Percentiles rank a stretch among this genome's conserved stretches.
Conservation (phyloP, 1,284 basidiomycete species). For the Rhodofomes roseus region DNA sequence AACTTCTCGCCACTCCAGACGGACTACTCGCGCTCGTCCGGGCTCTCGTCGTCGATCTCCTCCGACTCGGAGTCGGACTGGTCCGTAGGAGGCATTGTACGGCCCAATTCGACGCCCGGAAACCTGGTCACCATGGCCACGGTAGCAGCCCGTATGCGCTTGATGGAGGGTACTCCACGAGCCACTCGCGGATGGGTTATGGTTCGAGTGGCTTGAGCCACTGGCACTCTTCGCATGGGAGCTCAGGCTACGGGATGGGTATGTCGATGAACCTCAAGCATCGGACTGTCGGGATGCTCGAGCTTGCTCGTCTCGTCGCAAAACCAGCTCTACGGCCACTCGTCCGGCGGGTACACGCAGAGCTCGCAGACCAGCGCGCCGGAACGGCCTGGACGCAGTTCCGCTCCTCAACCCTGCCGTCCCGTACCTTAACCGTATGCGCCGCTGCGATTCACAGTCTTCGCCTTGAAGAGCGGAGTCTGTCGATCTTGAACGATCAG, state of each 20-base stretch:
- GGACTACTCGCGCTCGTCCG: slow-evolving; percentile 22
- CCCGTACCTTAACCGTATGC: too few species aligned
- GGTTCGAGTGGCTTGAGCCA: slow-evolving; percentile 18
- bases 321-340: slow-evolving; percentile 18
- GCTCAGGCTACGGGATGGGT: slow-evolving; percentile 19
- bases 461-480: too few species aligned
- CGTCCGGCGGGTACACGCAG: slow-evolving; percentile 18
- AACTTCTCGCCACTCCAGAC: slow-evolving; percentile 17
- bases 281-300: not conserved
- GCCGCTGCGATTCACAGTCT: too few species aligned
- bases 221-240: slow-evolving; percentile 3
- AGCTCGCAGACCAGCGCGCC: slow-evolving; percentile 15
- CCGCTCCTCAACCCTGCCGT: too few species aligned
- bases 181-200: slow-evolving; percentile 20
- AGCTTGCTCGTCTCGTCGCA: slow-evolving; percentile 18
- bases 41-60: slow-evolving; percentile 35
- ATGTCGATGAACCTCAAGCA: slow-evolving; percentile 18
- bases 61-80: slow-evolving; percentile 33
- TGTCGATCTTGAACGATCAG: too few species aligned
- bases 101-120: slow-evolving; percentile 46
- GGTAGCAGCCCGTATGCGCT: slow-evolving; percentile 22
- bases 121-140: slow-evolving; percentile 33
- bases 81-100: slow-evolving; percentile 40
- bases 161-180: slow-evolving; percentile 15
- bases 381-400: too few species aligned